Conservation (phyloP, 805 yeast genomes). For the Pichia ethanolica region DNA sequence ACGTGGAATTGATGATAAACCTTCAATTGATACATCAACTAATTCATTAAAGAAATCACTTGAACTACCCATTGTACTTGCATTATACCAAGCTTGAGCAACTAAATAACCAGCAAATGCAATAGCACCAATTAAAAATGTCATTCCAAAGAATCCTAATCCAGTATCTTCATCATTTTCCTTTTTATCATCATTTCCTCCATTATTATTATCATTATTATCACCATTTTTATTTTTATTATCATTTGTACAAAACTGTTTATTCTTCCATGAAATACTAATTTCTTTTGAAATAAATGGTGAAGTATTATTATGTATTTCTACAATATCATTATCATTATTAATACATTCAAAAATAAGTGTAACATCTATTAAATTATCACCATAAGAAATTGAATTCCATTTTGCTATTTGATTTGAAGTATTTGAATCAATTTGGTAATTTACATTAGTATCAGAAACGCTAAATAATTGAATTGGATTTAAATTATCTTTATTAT, state of each 20-base stretch:
- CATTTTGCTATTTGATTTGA: conserved; percentile 30
- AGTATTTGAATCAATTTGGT: conserved; percentile 12
- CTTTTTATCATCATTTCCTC: conserved; percentile 15
- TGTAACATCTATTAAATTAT: conserved; percentile 33
- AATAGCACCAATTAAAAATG: conserved; percentile 67
- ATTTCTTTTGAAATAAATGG: neutral
- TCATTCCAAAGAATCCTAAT: conserved; percentile 80
- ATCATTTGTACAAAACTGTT: conserved; percentile 8
- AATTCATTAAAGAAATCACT: conserved; percentile 69
- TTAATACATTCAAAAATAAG: conserved; percentile 37
- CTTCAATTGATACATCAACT: conserved; percentile 55
- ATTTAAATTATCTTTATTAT: conserved; percentile 40
- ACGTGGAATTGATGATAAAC: conserved; percentile 53
- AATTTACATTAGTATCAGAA: conserved; percentile 22
- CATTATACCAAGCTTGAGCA: conserved; percentile 66
- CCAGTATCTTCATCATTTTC: conserved; percentile 26
- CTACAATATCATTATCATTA: conserved; percentile 15
- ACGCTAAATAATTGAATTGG: conserved; percentile 40
- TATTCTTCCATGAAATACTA: conserved; percentile 18
- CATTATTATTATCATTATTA: conserved; percentile 24
- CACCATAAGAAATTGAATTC: conserved; percentile 66
- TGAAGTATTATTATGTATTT: conserved; percentile 2
- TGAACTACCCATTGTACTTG: conserved; percentile 56
- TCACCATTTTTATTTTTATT: conserved; percentile 17
- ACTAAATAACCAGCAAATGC: conserved; percentile 64